Evolutionary conservation across 768 basidiomycete species (phyloP), one percentile per base, ranked within the genome.

Genomic region (Multifurca ochricompacta): DNA sequence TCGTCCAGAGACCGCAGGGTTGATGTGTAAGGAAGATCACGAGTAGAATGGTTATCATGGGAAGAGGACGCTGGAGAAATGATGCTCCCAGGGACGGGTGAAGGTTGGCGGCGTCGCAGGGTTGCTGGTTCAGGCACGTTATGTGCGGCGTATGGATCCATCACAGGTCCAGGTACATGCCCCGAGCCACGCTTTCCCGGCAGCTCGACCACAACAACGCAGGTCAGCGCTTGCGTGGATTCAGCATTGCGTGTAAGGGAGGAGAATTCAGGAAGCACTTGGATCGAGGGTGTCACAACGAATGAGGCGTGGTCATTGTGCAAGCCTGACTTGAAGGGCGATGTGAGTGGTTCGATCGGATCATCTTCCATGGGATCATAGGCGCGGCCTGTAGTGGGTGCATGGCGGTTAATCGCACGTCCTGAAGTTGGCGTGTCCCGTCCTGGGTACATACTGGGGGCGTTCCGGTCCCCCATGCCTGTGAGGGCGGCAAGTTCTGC

Each of bases 401-500:
- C 50, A 47, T 36, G 50, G 11, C 59, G 69, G 64, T 42, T 58
- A 67, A 58, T 54, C 69, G 75, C 59, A 55, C 68, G 43, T 47
- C 66, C 61, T 3, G 61, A 54, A 6, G 75, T 74, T 23, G 79
- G 76, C 9, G 80, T 76, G 56, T 87, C 81, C 49, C 85, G 77
- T 8, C 88, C 87, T 28, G 87, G 85, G 67, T 78, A 91, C 30
- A 85, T 68, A 2, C 74, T 67, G 1, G 80, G 65, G 0, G 75
- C 45, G 51, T 71, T 76, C 50, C 77, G 78, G 51, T 84, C 81
- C 41, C 82, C 85, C 79, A 92, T 86, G 53, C 95, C 95, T 3
- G 91, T 95, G 58, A 98, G 78, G 4, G 91, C 86, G 18, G 95
- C 95, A 45, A 97, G 79, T 74, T 98, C 95, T 98, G 68, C 11